Conservation (phyloP, 192 early-diverging fungal genomes). For the Coemansia sp. region DNA sequence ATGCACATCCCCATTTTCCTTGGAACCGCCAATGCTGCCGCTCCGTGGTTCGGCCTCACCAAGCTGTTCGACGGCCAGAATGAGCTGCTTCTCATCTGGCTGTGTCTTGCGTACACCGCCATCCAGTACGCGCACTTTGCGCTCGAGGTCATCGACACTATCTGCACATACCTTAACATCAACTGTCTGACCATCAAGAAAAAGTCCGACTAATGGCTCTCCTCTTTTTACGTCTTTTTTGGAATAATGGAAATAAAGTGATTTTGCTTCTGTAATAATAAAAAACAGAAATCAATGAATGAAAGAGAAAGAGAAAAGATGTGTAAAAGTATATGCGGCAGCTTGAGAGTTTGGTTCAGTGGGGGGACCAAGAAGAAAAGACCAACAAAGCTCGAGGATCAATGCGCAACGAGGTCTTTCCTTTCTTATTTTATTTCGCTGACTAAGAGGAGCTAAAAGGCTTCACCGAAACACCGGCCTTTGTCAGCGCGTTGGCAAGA, state of each 20-base stretch:
- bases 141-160: slow-evolving; percentile 66
- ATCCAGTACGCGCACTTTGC: slow-evolving; percentile 72
- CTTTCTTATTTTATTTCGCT: background rate
- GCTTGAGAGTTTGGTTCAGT: background rate
- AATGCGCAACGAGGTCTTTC: background rate
- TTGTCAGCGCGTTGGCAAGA: slow-evolving; percentile 70
- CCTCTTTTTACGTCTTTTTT: background rate
- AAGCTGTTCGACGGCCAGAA: slow-evolving; percentile 57
- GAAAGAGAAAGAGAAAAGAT: background rate
- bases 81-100: slow-evolving; percentile 59
- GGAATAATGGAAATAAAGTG: background rate
- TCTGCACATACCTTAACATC: slow-evolving; percentile 77
- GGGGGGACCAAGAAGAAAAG: background rate
- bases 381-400: background rate
- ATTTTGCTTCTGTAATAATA: slow-evolving; percentile 1
- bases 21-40: slow-evolving; percentile 62
- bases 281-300: background rate
- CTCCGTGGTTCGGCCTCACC: slow-evolving; percentile 53
- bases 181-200: slow-evolving; percentile 80
- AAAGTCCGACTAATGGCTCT: slow-evolving; percentile 9
- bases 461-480: slow-evolving; percentile 57
- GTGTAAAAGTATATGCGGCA: no score
- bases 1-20: slow-evolving; percentile 63
- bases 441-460: slow-evolving; percentile 1
- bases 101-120: slow-evolving; percentile 59